A percentile compares a stretch with the other conserved stretches of the same genome.
Conservation (phyloP, 2,329 filamentous ascomycete species). For the Apiospora sp. region DNA sequence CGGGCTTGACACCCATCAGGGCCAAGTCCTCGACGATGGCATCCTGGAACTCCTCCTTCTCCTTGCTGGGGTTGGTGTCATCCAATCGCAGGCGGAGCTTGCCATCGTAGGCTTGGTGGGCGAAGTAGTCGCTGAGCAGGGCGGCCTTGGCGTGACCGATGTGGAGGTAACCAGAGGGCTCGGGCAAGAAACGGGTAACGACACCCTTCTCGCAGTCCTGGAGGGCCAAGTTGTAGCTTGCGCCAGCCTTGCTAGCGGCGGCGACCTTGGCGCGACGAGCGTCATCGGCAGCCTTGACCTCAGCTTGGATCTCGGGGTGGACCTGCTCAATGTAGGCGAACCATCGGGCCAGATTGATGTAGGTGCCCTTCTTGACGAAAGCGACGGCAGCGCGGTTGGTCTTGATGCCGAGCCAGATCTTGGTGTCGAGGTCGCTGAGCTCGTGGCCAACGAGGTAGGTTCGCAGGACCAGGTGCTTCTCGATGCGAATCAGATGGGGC, state of each 20-base stretch:
- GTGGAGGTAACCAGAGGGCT: slow-evolving; percentile 94
- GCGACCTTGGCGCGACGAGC: slow-evolving; percentile 74
- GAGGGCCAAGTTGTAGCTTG: slow-evolving; percentile 87
- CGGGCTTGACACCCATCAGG: slow-evolving; percentile 90
- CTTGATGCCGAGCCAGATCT: slow-evolving; percentile 83
- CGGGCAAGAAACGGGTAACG: slow-evolving; percentile 90
- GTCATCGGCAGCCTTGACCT: slow-evolving; percentile 74
- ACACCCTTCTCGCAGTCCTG: slow-evolving; percentile 88
- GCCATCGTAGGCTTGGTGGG: slow-evolving; percentile 90
- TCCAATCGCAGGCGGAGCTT: slow-evolving; percentile 92
- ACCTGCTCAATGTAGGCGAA: slow-evolving; percentile 84
- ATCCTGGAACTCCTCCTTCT: slow-evolving; percentile 96
- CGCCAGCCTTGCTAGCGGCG: slow-evolving; percentile 77
- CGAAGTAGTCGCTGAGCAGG: slow-evolving; percentile 95
- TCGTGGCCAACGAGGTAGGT: slow-evolving; percentile 86
- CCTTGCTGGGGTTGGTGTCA: slow-evolving; percentile 96
- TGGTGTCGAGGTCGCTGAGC: slow-evolving; percentile 78
- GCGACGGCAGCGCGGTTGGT: slow-evolving; percentile 85
- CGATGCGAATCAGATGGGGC: slow-evolving; percentile 75
- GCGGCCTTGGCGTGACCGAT: slow-evolving; percentile 96
- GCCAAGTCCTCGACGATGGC: slow-evolving; percentile 90
- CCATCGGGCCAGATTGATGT: slow-evolving; percentile 85
- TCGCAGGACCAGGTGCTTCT: slow-evolving; percentile 86
- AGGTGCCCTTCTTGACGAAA: slow-evolving; percentile 79
- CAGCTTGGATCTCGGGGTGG: slow-evolving; percentile 77